Evolutionary conservation across 495 filamentous ascomycete genomes (phyloP).

Genomic region (Penicillium flavigenum): DNA sequence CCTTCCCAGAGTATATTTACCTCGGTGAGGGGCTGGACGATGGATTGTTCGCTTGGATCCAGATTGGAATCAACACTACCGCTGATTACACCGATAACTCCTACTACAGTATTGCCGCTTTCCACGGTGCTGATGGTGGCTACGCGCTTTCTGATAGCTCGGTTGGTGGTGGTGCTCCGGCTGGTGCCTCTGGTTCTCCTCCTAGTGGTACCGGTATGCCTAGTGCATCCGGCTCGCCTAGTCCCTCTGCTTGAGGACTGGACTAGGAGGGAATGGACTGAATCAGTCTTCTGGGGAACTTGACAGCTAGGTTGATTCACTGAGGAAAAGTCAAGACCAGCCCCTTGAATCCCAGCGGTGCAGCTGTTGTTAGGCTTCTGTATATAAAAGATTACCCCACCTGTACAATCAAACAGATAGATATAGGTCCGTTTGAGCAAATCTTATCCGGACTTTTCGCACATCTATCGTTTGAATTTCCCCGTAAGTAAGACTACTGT

Average conservation of each 20-base stretch:
- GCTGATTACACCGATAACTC: slow-evolving; percentile 42
- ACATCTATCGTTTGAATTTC: no score
- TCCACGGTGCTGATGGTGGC: slow-evolving; percentile 35
- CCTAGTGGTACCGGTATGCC: slow-evolving; percentile 18
- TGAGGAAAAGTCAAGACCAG: not conserved
- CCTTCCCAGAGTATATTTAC: slow-evolving; percentile 43
- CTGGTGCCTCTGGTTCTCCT: slow-evolving; percentile 12
- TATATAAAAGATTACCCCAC: no score
- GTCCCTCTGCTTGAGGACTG: not conserved
- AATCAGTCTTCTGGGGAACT: not conserved
- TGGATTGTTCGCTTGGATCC: slow-evolving; percentile 57
- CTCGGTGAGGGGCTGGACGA: slow-evolving; percentile 48
- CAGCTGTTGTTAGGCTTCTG: no score
- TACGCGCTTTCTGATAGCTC: slow-evolving; percentile 31
- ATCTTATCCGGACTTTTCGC: not conserved
- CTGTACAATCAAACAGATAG: not conserved
- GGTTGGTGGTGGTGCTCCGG: slow-evolving; percentile 16
- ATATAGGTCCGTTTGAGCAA: not conserved
- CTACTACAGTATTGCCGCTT: slow-evolving; percentile 42
- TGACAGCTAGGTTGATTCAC: no score
- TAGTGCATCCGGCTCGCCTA: not conserved
- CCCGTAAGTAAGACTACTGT: no score
- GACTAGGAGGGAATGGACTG: not conserved
- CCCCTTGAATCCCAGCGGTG: not conserved
- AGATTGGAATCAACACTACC: slow-evolving; percentile 56